A percentile compares a stretch with the other conserved stretches of the same genome.
These are phyloP conservation scores for Blastocystis sp. DNA, from an alignment of 352 stramenopile genomes.

Conservation along the genomic window DNA sequence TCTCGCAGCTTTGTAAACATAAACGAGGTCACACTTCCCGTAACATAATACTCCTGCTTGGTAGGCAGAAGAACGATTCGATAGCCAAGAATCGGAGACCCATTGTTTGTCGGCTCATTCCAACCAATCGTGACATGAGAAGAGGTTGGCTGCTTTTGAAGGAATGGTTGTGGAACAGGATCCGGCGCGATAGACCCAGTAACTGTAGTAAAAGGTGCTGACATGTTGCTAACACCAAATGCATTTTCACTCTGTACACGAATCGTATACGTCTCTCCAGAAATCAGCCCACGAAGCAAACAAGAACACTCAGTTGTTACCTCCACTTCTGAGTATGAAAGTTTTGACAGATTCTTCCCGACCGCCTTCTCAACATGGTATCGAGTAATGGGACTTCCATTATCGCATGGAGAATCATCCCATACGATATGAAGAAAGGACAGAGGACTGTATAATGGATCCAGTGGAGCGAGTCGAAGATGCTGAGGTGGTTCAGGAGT, in stretches of 20 bases:
- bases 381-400: not conserved
- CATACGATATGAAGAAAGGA: not conserved
- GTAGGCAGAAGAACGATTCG: not conserved
- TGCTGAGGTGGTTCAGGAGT: not conserved
- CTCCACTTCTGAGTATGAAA: not conserved
- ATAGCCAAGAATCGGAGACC: constrained; percentile 19
- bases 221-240: not conserved
- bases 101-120: constrained; percentile 22
- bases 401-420: not conserved
- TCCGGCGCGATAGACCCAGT: not conserved
- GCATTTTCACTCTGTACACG: not conserved
- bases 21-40: not conserved
- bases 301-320: not conserved
- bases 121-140: not conserved
- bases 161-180: not conserved
- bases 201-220: not conserved
- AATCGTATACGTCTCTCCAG: not conserved
- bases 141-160: not conserved
- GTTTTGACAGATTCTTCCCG: not conserved
- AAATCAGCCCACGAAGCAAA: not conserved
- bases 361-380: not conserved
- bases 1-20: not conserved
- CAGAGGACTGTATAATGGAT: not conserved
- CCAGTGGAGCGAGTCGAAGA: not conserved
- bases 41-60: not conserved